phyloP scores from a whole-genome alignment of 2,329 filamentous ascomycete genomes.

The Phialophora expanda region DNA sequence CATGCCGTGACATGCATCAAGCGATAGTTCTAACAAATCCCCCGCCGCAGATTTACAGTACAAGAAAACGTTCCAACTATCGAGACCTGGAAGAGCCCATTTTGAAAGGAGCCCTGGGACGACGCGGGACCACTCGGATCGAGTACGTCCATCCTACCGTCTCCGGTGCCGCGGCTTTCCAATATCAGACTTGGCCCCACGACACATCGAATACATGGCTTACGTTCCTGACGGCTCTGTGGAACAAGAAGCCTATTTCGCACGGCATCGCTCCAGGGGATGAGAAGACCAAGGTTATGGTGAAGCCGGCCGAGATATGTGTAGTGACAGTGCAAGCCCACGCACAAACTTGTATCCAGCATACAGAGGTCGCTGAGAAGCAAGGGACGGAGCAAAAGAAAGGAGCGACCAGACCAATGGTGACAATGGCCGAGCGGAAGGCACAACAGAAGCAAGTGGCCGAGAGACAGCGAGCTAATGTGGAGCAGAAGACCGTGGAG shows the following conservation, averaged over 20 bases:
- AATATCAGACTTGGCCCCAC: constrained; percentile 41
- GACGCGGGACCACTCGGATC: constrained; percentile 34
- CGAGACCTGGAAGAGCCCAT: constrained; percentile 42
- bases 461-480: too few species aligned
- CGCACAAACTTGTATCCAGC: constrained; percentile 7
- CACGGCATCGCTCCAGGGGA: neutral
- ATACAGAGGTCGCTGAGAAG: constrained; percentile 4
- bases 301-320: neutral
- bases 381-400: constrained; percentile 2
- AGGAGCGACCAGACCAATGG: neutral
- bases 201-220: constrained; percentile 36
- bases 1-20: constrained; percentile 39
- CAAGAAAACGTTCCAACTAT: constrained; percentile 39
- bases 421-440: neutral
- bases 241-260: neutral
- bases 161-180: constrained; percentile 39
- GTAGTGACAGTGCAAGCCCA: neutral
- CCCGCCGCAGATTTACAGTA: constrained; percentile 41
- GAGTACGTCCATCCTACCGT: constrained; percentile 42
- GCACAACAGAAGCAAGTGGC: neutral
- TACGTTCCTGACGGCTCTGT: constrained; percentile 4
- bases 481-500: too few species aligned
- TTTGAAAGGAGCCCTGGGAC: constrained; percentile 37
- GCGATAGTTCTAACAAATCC: constrained; percentile 41
- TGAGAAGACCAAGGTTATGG: neutral